Conservation (phyloP, 768 basidiomycete genomes). For the Lactifluus hygrophoroides region DNA sequence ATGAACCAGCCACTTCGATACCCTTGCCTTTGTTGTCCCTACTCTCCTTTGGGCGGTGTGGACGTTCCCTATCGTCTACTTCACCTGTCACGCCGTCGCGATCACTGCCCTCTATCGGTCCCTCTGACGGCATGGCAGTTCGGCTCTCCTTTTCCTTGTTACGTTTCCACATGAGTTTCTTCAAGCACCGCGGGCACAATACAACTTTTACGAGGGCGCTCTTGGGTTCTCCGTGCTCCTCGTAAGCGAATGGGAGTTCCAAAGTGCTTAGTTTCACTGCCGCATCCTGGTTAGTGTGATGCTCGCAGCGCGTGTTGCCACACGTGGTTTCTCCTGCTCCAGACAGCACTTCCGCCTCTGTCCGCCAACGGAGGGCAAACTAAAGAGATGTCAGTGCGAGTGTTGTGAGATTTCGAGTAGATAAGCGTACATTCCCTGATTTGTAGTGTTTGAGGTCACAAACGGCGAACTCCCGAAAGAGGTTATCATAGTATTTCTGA, state of each 20-base stretch:
- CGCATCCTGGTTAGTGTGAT: slow-evolving; percentile 31
- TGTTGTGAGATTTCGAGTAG: neutral
- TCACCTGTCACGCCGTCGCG: neutral
- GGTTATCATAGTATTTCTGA: slow-evolving; percentile 74
- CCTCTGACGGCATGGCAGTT: neutral
- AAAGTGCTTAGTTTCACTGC: slow-evolving; percentile 50
- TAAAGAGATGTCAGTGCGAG: slow-evolving; percentile 24
- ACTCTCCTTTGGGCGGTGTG: neutral
- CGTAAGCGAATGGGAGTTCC: slow-evolving; percentile 86
- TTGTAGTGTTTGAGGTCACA: slow-evolving; percentile 97
- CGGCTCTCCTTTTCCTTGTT: slow-evolving; percentile 46
- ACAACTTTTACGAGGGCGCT: slow-evolving; percentile 87
- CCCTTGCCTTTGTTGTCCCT: neutral
- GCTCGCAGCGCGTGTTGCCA: slow-evolving; percentile 77
- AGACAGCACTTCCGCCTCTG: slow-evolving; percentile 80
- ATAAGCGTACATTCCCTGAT: slow-evolving; percentile 64
- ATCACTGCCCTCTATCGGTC: neutral
- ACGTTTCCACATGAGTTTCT: slow-evolving; percentile 84
- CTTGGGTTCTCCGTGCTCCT: slow-evolving; percentile 67
- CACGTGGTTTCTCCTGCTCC: slow-evolving; percentile 85
- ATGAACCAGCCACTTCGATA: neutral
- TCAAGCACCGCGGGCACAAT: slow-evolving; percentile 66
- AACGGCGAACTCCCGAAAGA: slow-evolving; percentile 88
- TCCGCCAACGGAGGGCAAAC: slow-evolving; percentile 92
- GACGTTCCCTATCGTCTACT: neutral